These are phyloP conservation scores for Colletotrichum simmondsii DNA, from an alignment of 2,329 filamentous ascomycete genomes.

Conservation along the genomic window DNA sequence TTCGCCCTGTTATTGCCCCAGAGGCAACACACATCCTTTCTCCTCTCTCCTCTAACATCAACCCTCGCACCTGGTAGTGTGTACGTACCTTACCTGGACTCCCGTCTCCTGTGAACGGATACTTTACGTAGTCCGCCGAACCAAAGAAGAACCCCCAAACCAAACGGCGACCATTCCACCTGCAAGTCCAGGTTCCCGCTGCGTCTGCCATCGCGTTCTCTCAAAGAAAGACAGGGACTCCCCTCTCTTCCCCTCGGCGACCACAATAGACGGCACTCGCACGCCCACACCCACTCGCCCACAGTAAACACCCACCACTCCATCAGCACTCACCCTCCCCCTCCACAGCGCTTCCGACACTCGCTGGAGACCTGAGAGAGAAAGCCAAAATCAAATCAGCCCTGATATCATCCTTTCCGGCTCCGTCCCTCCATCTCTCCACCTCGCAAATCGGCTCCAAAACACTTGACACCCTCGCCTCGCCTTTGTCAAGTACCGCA, in stretches of 20 bases:
- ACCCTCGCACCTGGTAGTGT: conserved; percentile 1
- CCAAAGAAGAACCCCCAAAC: neutral
- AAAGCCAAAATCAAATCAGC: neutral
- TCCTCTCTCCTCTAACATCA: neutral
- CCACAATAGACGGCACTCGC: neutral
- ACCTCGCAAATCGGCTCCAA: neutral
- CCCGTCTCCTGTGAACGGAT: neutral
- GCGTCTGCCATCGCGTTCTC: neutral
- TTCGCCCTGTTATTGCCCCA: conserved; percentile 22
- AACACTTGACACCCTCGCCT: neutral
- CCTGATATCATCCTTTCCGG: conserved; percentile 24
- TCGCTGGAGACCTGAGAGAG: neutral
- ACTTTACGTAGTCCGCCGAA: neutral
- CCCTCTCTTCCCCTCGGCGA: neutral
- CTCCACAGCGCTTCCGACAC: neutral
- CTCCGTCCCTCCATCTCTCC: conserved; percentile 27
- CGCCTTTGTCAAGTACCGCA: neutral
- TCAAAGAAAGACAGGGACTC: neutral
- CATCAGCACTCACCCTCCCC: neutral
- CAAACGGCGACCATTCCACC: neutral
- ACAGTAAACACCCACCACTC: neutral
- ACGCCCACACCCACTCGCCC: neutral
- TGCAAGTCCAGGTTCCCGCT: neutral
- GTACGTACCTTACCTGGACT: conserved; percentile 16
- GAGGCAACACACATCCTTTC: conserved; percentile 17